phyloP scores from a whole-genome alignment of 2,329 filamentous ascomycete species.

The Cladorrhinum sp. region DNA sequence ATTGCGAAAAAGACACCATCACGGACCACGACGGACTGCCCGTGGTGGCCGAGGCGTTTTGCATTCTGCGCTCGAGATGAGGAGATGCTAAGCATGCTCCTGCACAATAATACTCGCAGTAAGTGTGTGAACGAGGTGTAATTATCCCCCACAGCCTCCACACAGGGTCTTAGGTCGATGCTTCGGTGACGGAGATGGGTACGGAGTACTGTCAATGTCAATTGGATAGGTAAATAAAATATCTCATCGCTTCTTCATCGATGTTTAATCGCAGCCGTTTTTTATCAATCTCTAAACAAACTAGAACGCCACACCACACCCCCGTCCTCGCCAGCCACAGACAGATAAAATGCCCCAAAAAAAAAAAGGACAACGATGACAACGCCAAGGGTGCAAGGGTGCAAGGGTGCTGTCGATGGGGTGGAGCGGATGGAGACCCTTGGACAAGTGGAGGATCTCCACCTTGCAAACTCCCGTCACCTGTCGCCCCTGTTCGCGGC shows the following conservation, averaged over 20 bases:
- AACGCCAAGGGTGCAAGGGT: too few species aligned
- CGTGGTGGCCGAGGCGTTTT: not conserved
- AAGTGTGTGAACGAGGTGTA: too few species aligned
- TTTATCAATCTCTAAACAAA: too few species aligned
- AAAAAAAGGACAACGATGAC: too few species aligned
- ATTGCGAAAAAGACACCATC: not conserved
- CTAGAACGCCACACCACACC: not conserved
- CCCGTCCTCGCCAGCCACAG: not conserved
- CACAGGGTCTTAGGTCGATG: not conserved
- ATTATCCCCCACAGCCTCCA: not conserved
- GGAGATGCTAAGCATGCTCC: not conserved
- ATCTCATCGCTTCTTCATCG: not conserved
- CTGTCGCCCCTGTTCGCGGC: constrained; percentile 23
- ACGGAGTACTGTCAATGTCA: too few species aligned
- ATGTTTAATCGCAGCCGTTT: too few species aligned
- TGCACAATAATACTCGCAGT: too few species aligned
- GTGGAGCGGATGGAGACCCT: constrained; percentile 14
- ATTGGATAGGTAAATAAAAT: too few species aligned
- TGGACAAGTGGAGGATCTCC: too few species aligned
- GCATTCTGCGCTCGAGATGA: not conserved
- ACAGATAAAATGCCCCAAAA: too few species aligned
- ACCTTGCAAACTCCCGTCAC: constrained; percentile 16
- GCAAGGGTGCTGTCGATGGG: constrained; percentile 16
- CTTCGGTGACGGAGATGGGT: not conserved
- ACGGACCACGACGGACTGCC: not conserved